These are phyloP conservation scores for Ustilago curta DNA, from an alignment of 1,284 basidiomycete genomes.

Conservation along the genomic window DNA sequence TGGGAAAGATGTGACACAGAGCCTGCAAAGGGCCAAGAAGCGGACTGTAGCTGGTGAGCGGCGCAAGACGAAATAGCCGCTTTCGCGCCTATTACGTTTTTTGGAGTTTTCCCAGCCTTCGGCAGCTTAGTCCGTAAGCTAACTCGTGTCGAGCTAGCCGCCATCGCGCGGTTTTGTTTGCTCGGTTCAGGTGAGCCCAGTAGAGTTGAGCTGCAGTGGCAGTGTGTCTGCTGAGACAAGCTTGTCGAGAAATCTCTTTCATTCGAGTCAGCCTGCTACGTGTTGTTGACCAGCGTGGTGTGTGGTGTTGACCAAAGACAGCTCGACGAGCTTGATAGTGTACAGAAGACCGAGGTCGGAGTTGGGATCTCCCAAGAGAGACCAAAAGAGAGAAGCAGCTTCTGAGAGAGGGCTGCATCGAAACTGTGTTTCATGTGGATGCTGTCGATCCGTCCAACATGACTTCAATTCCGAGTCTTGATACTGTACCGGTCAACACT, in stretches of 20 bases:
- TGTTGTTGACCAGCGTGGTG: too few species aligned
- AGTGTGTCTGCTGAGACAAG: neutral
- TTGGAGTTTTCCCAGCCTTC: conserved; percentile 8
- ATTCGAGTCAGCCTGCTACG: too few species aligned
- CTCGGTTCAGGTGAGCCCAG: neutral
- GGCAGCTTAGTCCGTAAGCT: conserved; percentile 7
- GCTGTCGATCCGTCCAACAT: conserved; percentile 12
- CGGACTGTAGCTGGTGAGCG: too few species aligned
- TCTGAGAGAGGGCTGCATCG: too few species aligned
- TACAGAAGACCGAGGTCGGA: too few species aligned
- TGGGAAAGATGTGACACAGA: too few species aligned
- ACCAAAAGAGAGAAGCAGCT: too few species aligned
- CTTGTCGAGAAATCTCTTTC: neutral
- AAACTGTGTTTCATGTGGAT: neutral
- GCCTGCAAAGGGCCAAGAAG: too few species aligned
- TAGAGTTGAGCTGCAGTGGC: neutral
- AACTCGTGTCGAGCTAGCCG: conserved; percentile 2
- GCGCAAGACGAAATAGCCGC: too few species aligned
- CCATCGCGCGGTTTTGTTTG: neutral
- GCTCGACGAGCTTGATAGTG: too few species aligned
- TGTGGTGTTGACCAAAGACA: too few species aligned
- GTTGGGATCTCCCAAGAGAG: too few species aligned
- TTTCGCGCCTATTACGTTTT: neutral
- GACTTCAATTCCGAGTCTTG: conserved; percentile 4
- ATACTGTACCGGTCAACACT: conserved; percentile 2